phyloP scores from a whole-genome alignment of 2,329 filamentous ascomycete species.

The Fusarium sulawesiense region DNA sequence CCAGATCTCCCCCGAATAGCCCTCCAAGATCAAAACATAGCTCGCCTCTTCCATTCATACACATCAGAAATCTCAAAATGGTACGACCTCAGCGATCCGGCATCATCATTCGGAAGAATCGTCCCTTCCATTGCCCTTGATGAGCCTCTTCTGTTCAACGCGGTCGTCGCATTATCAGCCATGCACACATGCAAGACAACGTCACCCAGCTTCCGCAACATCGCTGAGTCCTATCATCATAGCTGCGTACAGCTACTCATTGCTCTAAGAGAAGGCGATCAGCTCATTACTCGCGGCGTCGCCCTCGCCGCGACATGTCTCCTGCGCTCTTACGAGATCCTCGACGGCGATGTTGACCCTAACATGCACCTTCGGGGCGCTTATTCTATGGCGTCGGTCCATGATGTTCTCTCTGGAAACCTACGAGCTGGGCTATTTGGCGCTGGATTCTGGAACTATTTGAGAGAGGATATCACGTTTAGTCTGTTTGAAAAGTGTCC shows the following conservation, averaged over 20 bases:
- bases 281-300: constrained; percentile 51
- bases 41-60: constrained; percentile 56
- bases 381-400: constrained; percentile 56
- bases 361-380: constrained; percentile 60
- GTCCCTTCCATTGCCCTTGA: constrained; percentile 54
- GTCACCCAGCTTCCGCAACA: constrained; percentile 39
- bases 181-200: constrained; percentile 53
- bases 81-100: constrained; percentile 60
- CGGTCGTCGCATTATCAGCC: constrained; percentile 58
- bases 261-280: constrained; percentile 48
- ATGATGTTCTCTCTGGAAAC: constrained; percentile 37
- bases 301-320: constrained; percentile 61
- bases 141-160: constrained; percentile 56
- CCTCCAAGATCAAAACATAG: constrained; percentile 48
- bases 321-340: constrained; percentile 61
- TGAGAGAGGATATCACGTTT: constrained; percentile 65
- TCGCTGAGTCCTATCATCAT: constrained; percentile 55
- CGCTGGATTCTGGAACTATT: constrained; percentile 63
- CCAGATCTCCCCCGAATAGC: constrained; percentile 44
- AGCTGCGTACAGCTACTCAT: constrained; percentile 55
- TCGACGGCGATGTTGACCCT: constrained; percentile 55
- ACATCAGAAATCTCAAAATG: constrained; percentile 54
- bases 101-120: constrained; percentile 49
- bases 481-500: constrained; percentile 58
- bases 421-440: constrained; percentile 48